These are phyloP conservation scores for Pedinophyceae sp. DNA, from an alignment of 139 green algal species.

Conservation along the genomic window DNA sequence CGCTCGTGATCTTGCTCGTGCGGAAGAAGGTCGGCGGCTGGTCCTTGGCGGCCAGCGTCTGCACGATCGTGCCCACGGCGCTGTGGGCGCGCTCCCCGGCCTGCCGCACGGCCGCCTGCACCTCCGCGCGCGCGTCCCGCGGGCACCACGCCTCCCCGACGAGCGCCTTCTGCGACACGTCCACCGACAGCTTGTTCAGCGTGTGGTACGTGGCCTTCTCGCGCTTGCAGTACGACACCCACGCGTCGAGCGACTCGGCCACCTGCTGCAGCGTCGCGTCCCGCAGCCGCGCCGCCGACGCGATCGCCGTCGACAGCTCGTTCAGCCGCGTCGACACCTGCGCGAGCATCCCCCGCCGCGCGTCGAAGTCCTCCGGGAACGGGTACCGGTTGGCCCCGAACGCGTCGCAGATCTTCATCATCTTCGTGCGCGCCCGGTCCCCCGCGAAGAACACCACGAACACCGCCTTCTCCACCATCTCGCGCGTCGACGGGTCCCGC, in stretches of 20 bases:
- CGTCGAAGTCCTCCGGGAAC: constrained; percentile 76
- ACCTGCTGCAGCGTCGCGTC: constrained; percentile 48
- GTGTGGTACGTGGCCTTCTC: constrained; percentile 96
- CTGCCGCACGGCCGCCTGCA: constrained; percentile 48
- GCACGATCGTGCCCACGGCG: constrained; percentile 68
- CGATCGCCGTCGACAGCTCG: constrained; percentile 83
- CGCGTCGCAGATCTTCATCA: constrained; percentile 76
- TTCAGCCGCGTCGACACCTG: constrained; percentile 63
- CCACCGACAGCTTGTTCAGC: constrained; percentile 89
- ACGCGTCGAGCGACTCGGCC: constrained; percentile 40
- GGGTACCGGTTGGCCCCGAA: constrained; percentile 93
- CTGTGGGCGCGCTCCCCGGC: constrained; percentile 29
- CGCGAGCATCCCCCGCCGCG: constrained; percentile 71
- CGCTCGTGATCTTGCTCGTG: constrained; percentile 74
- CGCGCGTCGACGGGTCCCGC: constrained; percentile 61
- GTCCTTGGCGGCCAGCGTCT: constrained; percentile 69
- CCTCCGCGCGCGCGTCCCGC: constrained; percentile 17
- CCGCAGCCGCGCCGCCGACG: constrained; percentile 58
- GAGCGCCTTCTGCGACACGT: constrained; percentile 82
- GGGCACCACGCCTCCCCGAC: constrained; percentile 91
- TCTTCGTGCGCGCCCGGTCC: constrained; percentile 72
- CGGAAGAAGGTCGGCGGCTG: constrained; percentile 81
- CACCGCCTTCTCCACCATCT: constrained; percentile 79
- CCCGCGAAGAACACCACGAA: constrained; percentile 97
- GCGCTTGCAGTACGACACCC: constrained; percentile 37